Evolutionary conservation across 1,284 basidiomycete species (phyloP).

Genomic region (Athelia sp.): DNA sequence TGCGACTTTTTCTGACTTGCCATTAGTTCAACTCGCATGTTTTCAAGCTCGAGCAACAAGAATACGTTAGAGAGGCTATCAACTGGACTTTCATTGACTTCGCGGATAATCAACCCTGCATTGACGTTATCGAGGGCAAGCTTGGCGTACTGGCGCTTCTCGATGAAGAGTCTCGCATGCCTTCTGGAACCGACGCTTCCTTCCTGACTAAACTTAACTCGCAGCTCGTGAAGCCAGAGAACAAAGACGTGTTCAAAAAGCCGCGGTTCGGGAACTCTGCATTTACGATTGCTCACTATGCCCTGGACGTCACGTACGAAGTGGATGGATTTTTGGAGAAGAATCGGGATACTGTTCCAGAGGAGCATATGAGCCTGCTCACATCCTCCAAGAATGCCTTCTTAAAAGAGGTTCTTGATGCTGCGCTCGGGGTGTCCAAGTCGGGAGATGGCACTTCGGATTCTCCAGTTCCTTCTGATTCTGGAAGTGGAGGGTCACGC

Average conservation of each 20-base stretch:
- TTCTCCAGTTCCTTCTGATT: slow-evolving; percentile 71
- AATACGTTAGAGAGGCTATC: slow-evolving; percentile 97
- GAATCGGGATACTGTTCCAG: slow-evolving; percentile 98
- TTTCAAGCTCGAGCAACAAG: slow-evolving; percentile 99
- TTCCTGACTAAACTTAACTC: slow-evolving; percentile 93
- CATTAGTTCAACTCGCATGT: slow-evolving; percentile 94
- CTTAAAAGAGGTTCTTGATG: slow-evolving; percentile 91
- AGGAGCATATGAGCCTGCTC: slow-evolving; percentile 91
- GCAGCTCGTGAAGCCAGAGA: slow-evolving; percentile 83
- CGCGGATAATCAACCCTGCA: slow-evolving; percentile 98
- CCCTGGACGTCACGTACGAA: slow-evolving; percentile 97
- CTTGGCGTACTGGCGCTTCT: slow-evolving; percentile 92
- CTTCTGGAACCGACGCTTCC: slow-evolving; percentile 88
- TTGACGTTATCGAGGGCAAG: slow-evolving; percentile 97
- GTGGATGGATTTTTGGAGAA: slow-evolving; percentile 98
- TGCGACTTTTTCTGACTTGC: slow-evolving; percentile 9
- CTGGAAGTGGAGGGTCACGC: slow-evolving; percentile 67
- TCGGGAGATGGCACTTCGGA: slow-evolving; percentile 56
- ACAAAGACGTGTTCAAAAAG: slow-evolving; percentile 93
- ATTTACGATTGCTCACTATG: slow-evolving; percentile 98
- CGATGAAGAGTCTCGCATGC: slow-evolving; percentile 97
- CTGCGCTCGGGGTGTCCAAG: slow-evolving; percentile 75
- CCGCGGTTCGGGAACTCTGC: slow-evolving; percentile 95
- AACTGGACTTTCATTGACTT: slow-evolving; percentile 99
- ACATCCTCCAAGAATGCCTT: slow-evolving; percentile 87